A percentile compares a stretch with the other conserved stretches of the same genome.
These are phyloP conservation scores for Erysiphe neolycopersici DNA, from an alignment of 2,329 filamentous ascomycete species.

Conservation along the genomic window DNA sequence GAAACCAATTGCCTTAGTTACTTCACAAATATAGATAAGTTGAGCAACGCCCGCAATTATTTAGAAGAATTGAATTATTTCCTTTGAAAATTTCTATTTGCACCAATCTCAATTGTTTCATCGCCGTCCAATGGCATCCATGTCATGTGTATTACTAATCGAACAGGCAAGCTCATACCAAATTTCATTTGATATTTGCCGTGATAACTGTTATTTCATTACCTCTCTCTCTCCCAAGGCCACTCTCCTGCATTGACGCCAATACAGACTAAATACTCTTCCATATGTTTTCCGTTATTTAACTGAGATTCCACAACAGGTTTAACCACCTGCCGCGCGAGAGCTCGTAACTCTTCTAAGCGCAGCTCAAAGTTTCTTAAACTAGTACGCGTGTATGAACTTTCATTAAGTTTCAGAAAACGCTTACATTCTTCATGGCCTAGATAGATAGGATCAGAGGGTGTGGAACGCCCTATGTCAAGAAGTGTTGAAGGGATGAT, in stretches of 20 bases:
- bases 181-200: too few species aligned
- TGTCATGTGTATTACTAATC: too few species aligned
- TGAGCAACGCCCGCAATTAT: too few species aligned
- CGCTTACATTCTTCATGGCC: constrained; percentile 69
- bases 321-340: constrained; percentile 58
- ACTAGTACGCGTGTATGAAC: constrained; percentile 60
- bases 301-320: constrained; percentile 69
- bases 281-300: constrained; percentile 38
- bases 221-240: constrained; percentile 21
- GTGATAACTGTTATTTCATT: too few species aligned
- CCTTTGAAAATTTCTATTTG: too few species aligned
- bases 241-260: constrained; percentile 33
- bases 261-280: constrained; percentile 38
- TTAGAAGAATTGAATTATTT: too few species aligned
- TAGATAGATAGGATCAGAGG: constrained; percentile 38
- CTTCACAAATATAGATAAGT: too few species aligned
- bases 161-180: too few species aligned
- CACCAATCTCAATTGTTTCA: too few species aligned
- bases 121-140: too few species aligned
- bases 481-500: constrained; percentile 12
- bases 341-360: constrained; percentile 65
- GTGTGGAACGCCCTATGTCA: constrained; percentile 18
- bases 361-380: constrained; percentile 62
- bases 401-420: constrained; percentile 61
- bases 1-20: too few species aligned